Conservation (phyloP, 306 rosid genomes). For the Crataegus laevigata region DNA sequence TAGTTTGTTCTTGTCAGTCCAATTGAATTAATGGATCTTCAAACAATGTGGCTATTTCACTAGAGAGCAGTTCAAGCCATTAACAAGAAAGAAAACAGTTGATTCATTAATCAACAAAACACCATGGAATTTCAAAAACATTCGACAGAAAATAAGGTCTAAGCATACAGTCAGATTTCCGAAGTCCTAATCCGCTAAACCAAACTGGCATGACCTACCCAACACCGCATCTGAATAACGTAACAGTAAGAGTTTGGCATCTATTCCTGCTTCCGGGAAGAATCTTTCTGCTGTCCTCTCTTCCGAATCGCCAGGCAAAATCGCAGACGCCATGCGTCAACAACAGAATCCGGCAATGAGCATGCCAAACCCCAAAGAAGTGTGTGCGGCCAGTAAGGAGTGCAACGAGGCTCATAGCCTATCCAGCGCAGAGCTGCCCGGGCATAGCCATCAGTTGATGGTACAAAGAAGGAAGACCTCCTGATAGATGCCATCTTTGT, state of each 20-base stretch:
- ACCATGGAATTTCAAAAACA: background rate
- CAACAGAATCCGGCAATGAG: conserved; percentile 51
- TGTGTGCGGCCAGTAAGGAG: conserved; percentile 92
- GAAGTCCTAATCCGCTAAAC: conserved; percentile 3
- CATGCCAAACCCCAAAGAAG: conserved; percentile 63
- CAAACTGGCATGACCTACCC: background rate
- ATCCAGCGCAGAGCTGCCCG: conserved; percentile 71
- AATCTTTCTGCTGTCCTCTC: conserved; percentile 79
- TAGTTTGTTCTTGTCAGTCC: background rate
- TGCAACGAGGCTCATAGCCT: conserved; percentile 90
- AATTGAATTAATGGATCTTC: background rate
- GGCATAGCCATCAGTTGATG: conserved; percentile 76
- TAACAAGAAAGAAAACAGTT: background rate
- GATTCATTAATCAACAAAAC: background rate
- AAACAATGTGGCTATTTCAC: background rate
- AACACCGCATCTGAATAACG: background rate
- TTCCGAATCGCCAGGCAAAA: conserved; percentile 61
- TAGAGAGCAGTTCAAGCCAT: background rate
- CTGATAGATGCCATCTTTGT: conserved; percentile 95
- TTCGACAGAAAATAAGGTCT: background rate
- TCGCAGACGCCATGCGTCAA: conserved; percentile 74
- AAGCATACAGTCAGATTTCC: conserved; percentile 1
- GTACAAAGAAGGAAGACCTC: conserved; percentile 86
- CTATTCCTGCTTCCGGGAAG: conserved; percentile 56
- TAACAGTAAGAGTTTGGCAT: background rate